phyloP scores from a whole-genome alignment of 2,329 filamentous ascomycete genomes.

The Bipolaris cookei region DNA sequence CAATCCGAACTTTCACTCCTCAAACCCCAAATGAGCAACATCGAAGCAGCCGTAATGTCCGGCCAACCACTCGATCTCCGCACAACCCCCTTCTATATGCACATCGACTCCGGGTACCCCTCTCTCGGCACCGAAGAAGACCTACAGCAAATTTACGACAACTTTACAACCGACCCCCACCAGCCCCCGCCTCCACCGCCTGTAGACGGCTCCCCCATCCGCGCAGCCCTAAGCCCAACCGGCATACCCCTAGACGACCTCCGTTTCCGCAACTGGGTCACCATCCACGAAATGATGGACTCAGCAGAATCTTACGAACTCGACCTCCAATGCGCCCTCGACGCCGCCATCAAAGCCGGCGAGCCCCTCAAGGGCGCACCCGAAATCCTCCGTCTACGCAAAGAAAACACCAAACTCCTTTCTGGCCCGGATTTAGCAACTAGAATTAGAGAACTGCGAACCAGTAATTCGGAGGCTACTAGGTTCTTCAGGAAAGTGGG shows the following conservation, averaged over 20 bases:
- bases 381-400: slow-evolving; percentile 9
- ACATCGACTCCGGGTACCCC: slow-evolving; percentile 35
- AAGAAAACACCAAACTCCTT: background rate
- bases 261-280: slow-evolving; percentile 59
- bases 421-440: slow-evolving; percentile 1
- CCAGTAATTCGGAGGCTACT: background rate
- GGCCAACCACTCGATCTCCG: slow-evolving; percentile 46
- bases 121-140: slow-evolving; percentile 34
- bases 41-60: slow-evolving; percentile 42
- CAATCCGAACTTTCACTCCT: slow-evolving; percentile 27
- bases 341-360: slow-evolving; percentile 20
- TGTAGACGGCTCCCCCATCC: slow-evolving; percentile 9
- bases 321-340: slow-evolving; percentile 4
- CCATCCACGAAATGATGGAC: slow-evolving; percentile 54
- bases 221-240: slow-evolving; percentile 37
- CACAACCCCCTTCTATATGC: slow-evolving; percentile 47
- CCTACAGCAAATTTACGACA: slow-evolving; percentile 52
- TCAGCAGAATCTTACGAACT: slow-evolving; percentile 41
- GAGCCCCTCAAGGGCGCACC: slow-evolving; percentile 10
- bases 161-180: slow-evolving; percentile 51
- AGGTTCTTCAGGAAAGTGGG: slow-evolving; percentile 10
- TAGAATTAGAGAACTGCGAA: slow-evolving; percentile 15
- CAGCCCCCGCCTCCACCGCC: slow-evolving; percentile 33
- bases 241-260: slow-evolving; percentile 54
- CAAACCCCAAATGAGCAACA: slow-evolving; percentile 34